These are phyloP conservation scores for Alternaria triticina DNA, from an alignment of 2,329 filamentous ascomycete species.

Conservation along the genomic window DNA sequence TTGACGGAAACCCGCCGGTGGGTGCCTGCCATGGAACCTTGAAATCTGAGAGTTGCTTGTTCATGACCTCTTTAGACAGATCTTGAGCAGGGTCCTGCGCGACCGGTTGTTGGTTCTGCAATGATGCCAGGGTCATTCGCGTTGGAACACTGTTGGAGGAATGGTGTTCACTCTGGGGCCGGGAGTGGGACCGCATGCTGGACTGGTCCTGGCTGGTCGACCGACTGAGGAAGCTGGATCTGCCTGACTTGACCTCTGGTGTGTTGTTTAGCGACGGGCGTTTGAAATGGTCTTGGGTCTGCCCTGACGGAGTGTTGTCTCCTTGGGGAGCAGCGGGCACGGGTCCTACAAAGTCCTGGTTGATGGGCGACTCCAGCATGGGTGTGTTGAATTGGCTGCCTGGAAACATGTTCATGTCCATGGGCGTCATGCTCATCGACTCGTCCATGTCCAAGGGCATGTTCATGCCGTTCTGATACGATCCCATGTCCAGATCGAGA, in stretches of 20 bases:
- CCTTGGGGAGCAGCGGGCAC: slow-evolving; percentile 43
- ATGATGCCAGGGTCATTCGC: slow-evolving; percentile 32
- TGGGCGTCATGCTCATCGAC: slow-evolving; percentile 43
- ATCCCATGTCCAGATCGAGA: slow-evolving; percentile 54
- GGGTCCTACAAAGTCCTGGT: slow-evolving; percentile 41
- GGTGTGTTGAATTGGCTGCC: slow-evolving; percentile 48
- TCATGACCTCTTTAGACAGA: slow-evolving; percentile 26
- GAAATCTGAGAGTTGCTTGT: slow-evolving; percentile 23
- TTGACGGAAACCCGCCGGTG: slow-evolving; percentile 54
- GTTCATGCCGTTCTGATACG: slow-evolving; percentile 50
- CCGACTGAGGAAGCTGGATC: slow-evolving; percentile 32
- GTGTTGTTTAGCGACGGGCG: slow-evolving; percentile 36
- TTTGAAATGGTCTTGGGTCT: slow-evolving; percentile 38
- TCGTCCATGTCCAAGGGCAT: slow-evolving; percentile 55
- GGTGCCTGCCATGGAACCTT: slow-evolving; percentile 38
- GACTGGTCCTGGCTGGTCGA: slow-evolving; percentile 36
- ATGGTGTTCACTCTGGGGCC: slow-evolving; percentile 33
- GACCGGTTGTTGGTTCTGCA: slow-evolving; percentile 35
- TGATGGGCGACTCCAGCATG: slow-evolving; percentile 52
- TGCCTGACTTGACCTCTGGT: slow-evolving; percentile 33
- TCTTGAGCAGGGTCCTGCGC: slow-evolving; percentile 29
- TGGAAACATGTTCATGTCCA: slow-evolving; percentile 50
- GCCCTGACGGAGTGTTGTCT: slow-evolving; percentile 20
- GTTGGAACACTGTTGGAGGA: slow-evolving; percentile 28
- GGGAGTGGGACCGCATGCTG: slow-evolving; percentile 31